phyloP scores from a whole-genome alignment of 2,329 filamentous ascomycete genomes.

The Huntiella bhutanensis region DNA sequence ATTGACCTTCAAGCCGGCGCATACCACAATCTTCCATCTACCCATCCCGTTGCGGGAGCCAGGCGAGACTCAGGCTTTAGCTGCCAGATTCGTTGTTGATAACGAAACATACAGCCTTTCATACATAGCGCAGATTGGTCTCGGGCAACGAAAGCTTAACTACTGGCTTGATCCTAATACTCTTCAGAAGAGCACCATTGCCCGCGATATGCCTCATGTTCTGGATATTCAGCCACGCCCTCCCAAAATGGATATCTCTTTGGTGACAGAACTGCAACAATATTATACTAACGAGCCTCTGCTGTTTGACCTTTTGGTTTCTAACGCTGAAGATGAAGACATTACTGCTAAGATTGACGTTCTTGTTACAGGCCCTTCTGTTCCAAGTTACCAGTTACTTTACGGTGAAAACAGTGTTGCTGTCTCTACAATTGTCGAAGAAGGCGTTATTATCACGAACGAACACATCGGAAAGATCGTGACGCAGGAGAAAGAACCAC shows the following conservation, averaged over 20 bases:
- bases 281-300: slow-evolving; percentile 77
- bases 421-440: slow-evolving; percentile 18
- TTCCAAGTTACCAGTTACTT: slow-evolving; percentile 27
- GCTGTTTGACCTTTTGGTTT: slow-evolving; percentile 45
- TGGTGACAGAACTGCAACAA: slow-evolving; percentile 42
- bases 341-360: slow-evolving; percentile 54
- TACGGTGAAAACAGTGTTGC: slow-evolving; percentile 18
- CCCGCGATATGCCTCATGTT: slow-evolving; percentile 30
- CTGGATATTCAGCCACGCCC: slow-evolving; percentile 72
- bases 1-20: slow-evolving; percentile 29
- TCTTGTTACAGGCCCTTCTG: slow-evolving; percentile 35
- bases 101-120: slow-evolving; percentile 47
- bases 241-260: slow-evolving; percentile 66
- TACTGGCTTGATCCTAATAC: slow-evolving; percentile 32
- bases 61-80: slow-evolving; percentile 51
- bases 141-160: slow-evolving; percentile 20
- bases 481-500: slow-evolving; percentile 23
- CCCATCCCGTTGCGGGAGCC: slow-evolving; percentile 60
- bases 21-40: slow-evolving; percentile 53
- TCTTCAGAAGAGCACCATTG: slow-evolving; percentile 24
- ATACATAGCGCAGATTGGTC: slow-evolving; percentile 38
- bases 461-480: slow-evolving; percentile 29
- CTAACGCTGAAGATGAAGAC: slow-evolving; percentile 69
- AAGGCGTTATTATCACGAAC: slow-evolving; percentile 25
- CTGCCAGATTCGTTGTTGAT: slow-evolving; percentile 42